phyloP scores from a whole-genome alignment of 345 rosid species.

The Citrus hindsii region DNA sequence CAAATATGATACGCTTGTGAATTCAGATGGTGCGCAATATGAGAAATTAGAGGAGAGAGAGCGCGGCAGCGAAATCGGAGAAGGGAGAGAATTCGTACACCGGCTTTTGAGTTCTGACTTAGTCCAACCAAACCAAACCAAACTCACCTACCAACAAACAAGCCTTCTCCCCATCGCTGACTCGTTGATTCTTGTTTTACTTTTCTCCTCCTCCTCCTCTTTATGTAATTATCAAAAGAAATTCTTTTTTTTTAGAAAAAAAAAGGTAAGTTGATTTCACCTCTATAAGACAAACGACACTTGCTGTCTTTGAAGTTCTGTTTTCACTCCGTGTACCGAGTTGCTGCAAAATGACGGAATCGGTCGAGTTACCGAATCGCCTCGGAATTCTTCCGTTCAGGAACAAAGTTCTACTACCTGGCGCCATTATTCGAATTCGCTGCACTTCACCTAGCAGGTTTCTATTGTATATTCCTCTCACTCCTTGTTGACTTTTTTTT shows the following conservation, averaged over 20 bases:
- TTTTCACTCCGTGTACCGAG: neutral
- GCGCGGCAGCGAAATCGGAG: neutral
- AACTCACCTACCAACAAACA: neutral
- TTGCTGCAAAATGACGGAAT: constrained; percentile 61
- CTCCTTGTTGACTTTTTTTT: neutral
- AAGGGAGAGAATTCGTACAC: neutral
- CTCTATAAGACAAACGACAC: neutral
- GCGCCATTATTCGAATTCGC: constrained; percentile 98
- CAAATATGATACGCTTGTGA: neutral
- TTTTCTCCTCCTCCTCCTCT: neutral
- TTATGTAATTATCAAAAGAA: neutral
- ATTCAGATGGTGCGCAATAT: neutral
- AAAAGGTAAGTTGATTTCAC: neutral
- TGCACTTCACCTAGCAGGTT: constrained; percentile 97
- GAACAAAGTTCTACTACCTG: constrained; percentile 96
- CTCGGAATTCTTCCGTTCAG: constrained; percentile 93
- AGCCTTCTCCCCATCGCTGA: constrained; percentile 1
- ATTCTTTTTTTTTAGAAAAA: no score
- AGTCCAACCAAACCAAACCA: neutral
- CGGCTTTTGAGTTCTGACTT: neutral
- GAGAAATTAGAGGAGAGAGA: neutral
- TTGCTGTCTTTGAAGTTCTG: neutral
- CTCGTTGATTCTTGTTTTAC: neutral
- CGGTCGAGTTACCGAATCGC: constrained; percentile 89
- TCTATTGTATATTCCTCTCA: no score